A percentile compares a stretch with the other conserved stretches of the same genome.
Evolutionary conservation across 2,329 filamentous ascomycete species (phyloP).

Genomic region (Aureobasidium sp.): DNA sequence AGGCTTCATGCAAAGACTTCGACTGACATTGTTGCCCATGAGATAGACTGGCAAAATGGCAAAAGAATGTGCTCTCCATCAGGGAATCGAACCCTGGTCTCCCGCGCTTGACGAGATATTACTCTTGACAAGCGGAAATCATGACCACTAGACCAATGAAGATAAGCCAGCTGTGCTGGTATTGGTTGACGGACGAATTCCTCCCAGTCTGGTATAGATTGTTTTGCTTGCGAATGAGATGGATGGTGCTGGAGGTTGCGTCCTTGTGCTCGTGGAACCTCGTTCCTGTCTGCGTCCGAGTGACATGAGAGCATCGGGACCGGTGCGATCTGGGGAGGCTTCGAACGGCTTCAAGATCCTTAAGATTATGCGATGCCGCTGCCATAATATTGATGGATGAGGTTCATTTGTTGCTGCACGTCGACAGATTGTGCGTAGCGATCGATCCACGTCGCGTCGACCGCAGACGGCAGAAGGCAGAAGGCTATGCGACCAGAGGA

Average conservation of each 20-base stretch:
- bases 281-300: too few relatives aligned
- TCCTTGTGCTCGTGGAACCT: too few relatives aligned
- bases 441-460: not conserved
- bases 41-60: not conserved
- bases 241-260: too few relatives aligned
- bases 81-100: conserved; percentile 30
- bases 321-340: too few relatives aligned
- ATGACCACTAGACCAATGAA: conserved; percentile 16
- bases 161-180: conserved; percentile 11
- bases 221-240: too few relatives aligned
- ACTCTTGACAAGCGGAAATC: conserved; percentile 16
- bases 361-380: not conserved
- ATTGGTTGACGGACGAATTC: not conserved
- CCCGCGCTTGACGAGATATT: conserved; percentile 21
- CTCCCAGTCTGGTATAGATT: not conserved
- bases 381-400: not conserved
- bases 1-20: not conserved
- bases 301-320: too few relatives aligned
- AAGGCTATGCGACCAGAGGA: not conserved
- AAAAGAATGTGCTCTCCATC: conserved; percentile 14
- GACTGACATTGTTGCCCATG: not conserved
- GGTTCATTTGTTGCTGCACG: not conserved
- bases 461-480: not conserved
- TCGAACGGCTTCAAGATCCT: not conserved
- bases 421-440: not conserved